Evolutionary conservation across 176 grass and related monocot species (phyloP), one percentile per base, ranked within the genome.

Genomic region (Alloteropsis semialata): DNA sequence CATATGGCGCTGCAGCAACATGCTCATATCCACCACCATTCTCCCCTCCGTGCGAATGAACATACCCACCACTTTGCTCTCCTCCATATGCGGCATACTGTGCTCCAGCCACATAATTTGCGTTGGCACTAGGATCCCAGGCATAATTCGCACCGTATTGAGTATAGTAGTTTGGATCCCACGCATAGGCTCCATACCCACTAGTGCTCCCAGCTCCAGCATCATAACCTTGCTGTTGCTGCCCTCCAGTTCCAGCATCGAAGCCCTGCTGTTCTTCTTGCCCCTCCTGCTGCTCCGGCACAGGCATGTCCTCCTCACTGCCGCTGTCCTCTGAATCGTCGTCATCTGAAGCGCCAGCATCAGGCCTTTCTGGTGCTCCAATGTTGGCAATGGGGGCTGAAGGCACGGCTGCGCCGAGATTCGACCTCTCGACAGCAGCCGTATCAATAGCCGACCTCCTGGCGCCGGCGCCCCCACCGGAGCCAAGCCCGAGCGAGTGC

Each of bases 401-500:
- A 63, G 61, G 18, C 12, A 16, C 72, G 8, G 28, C 78, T 1
- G 55, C 46, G 5, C 22, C 65, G 3, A 51, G 30, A 79, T 25
- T 79, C 19, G 46, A 24, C 58, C 74, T 90, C 39, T 83, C 39
- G 59, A 49, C 24, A 3, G 49, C 88, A 9, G 74, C 65, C 9
- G 88, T 83, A 12, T 86, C 84, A 27, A 90, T 82, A 30, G 66
- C 82, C 25, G 75, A 74, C 64, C 60, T 74, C 79, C 81, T 85
- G 76, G 73, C 51, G 16, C 78, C 39, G 6, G 54, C 51, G 2
- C 46, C 85, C 15, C 41, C 71, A 17, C 84, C 88, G 11, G 78
- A 73, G 9, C 76, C 91, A 29, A 90, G 85, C 33, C 96, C 91
- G 1, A 95, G 73, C 60, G 96, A 90, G 68, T 90, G 92, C 84